Evolutionary conservation across 371 early-diverging fungal genomes (phyloP), one percentile per base, ranked within the genome.

Genomic region (Saksenaea oblongispora): DNA sequence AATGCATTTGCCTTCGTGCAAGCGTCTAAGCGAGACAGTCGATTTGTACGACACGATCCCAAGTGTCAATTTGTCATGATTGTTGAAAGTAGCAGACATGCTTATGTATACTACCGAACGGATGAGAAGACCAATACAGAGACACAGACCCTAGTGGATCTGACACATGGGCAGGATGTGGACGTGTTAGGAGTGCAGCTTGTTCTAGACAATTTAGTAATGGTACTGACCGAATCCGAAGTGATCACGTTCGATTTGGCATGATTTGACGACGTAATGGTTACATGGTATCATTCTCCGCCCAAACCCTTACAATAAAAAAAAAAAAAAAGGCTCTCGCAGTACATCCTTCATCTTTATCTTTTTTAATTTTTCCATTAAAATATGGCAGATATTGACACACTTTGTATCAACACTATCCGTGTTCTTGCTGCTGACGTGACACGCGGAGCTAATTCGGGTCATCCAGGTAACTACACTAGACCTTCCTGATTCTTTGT

Each of bases 401-500:
- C 63, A 31, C 75, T 70, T 17, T 77, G 87, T 41, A 87, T 98
- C 78, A 90, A 98, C 78, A 98, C 98, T 62, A 93, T 99, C 74
- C 91, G 99, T 71, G 84, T 84, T 22, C 80, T 99, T 14, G 90
- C 97, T 51, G 95, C 96, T 26, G 99, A 99, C 77, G 90, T 92
- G 66, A 95, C 96, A 24, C 88, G 91, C 67, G 90, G 89, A 70
- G 93, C 98, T 65, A 91, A 94, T 68, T 93, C 95, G 58, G 99
- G 99, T 3, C 99, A 99, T 79, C 99, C 99, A 56, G 99, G 86
- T 81, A 73, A 31, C 26, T 2, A 57, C 31, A 34, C 28, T 8
- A 44, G 17, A 10, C 8, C 3, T 17, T 3, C 31, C 47, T 28
- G 22, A 47, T 59, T 59, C 11, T 17, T 59, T 10, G 22, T 28